Conservation (phyloP, 805 yeast genomes). For the Hanseniaspora taiwanica region DNA sequence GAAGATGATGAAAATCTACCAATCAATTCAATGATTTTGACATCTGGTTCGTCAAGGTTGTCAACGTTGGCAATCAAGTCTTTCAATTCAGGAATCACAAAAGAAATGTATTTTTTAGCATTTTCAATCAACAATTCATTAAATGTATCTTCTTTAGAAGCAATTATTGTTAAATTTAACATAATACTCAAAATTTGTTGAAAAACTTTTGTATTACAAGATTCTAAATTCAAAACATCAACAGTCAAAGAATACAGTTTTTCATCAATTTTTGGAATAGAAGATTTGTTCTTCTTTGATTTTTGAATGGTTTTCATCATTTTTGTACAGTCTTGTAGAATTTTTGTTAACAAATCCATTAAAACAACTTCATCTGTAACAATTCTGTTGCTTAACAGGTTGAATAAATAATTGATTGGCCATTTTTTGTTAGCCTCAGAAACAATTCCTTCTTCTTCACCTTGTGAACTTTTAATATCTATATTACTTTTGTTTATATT, state of each 20-base stretch:
- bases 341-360: conserved; percentile 63
- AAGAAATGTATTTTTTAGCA: conserved; percentile 42
- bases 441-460: not conserved
- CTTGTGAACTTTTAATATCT: not conserved
- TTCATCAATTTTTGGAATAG: conserved; percentile 53
- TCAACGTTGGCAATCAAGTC: conserved; percentile 33
- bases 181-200: conserved; percentile 72
- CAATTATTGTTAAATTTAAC: conserved; percentile 59
- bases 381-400: conserved; percentile 46
- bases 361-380: conserved; percentile 60
- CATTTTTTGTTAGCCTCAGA: conserved; percentile 28
- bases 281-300: conserved; percentile 19
- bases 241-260: conserved; percentile 49
- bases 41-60: conserved; percentile 26
- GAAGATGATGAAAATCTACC: conserved; percentile 62
- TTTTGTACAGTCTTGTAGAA: conserved; percentile 64
- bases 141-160: conserved; percentile 46
- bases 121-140: conserved; percentile 42
- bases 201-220: conserved; percentile 74
- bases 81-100: conserved; percentile 55
- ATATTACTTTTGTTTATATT: no score
- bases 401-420: conserved; percentile 61
- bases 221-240: conserved; percentile 60
- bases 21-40: conserved; percentile 41
- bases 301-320: conserved; percentile 38